A percentile compares a stretch with the other conserved stretches of the same genome.
Evolutionary conservation across 768 basidiomycete species (phyloP).

Genomic region (Austroboletus eburneus): DNA sequence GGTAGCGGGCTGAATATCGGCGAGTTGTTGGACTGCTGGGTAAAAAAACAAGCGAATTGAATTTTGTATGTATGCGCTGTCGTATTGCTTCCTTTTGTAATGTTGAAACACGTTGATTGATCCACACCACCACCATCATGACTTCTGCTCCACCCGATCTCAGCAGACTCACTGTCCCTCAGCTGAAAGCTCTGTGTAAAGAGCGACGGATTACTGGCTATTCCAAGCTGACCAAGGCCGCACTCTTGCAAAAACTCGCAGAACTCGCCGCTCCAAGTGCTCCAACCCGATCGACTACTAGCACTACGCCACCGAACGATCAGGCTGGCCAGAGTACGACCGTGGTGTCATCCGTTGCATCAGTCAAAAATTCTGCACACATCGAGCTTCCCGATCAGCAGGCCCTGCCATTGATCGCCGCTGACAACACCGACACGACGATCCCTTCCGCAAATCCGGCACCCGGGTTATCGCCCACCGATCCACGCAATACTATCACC

Average conservation of each 20-base stretch:
- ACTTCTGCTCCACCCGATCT: conserved; percentile 12
- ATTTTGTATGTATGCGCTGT: too few relatives aligned
- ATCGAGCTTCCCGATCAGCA: conserved; percentile 1
- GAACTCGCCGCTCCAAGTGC: not conserved
- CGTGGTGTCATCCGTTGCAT: not conserved
- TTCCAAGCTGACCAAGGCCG: conserved; percentile 61
- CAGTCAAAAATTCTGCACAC: not conserved
- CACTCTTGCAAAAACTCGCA: conserved; percentile 47
- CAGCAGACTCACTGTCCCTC: conserved; percentile 50
- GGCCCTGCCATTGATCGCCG: too few relatives aligned
- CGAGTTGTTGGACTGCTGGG: conserved; percentile 15
- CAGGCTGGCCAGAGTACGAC: too few relatives aligned
- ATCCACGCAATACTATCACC: not conserved
- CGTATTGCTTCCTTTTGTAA: too few relatives aligned
- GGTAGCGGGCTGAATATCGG: conserved; percentile 10
- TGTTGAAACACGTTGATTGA: too few relatives aligned
- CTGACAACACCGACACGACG: too few relatives aligned
- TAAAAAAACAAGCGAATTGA: too few relatives aligned
- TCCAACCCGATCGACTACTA: not conserved
- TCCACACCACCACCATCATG: conserved; percentile 6
- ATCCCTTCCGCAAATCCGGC: too few relatives aligned
- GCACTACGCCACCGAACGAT: too few relatives aligned
- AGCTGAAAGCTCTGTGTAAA: conserved; percentile 67
- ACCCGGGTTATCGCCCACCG: too few relatives aligned
- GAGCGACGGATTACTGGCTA: conserved; percentile 58